A percentile compares a stretch with the other conserved stretches of the same genome.
Evolutionary conservation across 768 basidiomycete genomes (phyloP).

Genomic region (Astraeus odoratus): DNA sequence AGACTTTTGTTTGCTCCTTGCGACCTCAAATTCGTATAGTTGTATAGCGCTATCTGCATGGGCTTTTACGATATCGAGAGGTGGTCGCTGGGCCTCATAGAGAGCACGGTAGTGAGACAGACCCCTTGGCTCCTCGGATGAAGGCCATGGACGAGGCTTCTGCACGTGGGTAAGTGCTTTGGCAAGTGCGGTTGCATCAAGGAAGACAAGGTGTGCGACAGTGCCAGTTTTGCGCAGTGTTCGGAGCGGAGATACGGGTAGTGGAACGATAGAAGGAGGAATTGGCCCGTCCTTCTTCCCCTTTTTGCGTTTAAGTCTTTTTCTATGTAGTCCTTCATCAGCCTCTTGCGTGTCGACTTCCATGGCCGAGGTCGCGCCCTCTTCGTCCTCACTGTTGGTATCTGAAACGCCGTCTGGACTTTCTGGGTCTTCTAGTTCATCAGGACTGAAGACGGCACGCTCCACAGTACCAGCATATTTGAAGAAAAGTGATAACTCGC

Average conservation of each 20-base stretch:
- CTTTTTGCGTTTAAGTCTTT: constrained; percentile 24
- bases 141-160: constrained; percentile 62
- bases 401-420: constrained; percentile 2
- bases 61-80: constrained; percentile 63
- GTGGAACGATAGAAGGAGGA: constrained; percentile 49
- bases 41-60: constrained; percentile 78
- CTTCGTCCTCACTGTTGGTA: constrained; percentile 27
- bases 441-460: constrained; percentile 56
- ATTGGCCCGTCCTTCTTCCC: constrained; percentile 15
- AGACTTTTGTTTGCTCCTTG: constrained; percentile 53
- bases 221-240: constrained; percentile 55
- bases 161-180: constrained; percentile 49
- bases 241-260: constrained; percentile 51
- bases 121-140: constrained; percentile 56
- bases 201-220: constrained; percentile 64
- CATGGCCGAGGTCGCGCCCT: constrained; percentile 5
- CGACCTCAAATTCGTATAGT: constrained; percentile 58
- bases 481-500: constrained; percentile 75
- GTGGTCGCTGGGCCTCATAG: constrained; percentile 65
- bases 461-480: constrained; percentile 73
- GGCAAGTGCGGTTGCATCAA: constrained; percentile 66
- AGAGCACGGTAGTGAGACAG: constrained; percentile 63
- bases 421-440: constrained; percentile 26
- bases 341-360: constrained; percentile 2
- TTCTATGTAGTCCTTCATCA: constrained; percentile 19